These are phyloP conservation scores for Ustilago trichophora DNA, from an alignment of 1,284 basidiomycete genomes.

Conservation along the genomic window DNA sequence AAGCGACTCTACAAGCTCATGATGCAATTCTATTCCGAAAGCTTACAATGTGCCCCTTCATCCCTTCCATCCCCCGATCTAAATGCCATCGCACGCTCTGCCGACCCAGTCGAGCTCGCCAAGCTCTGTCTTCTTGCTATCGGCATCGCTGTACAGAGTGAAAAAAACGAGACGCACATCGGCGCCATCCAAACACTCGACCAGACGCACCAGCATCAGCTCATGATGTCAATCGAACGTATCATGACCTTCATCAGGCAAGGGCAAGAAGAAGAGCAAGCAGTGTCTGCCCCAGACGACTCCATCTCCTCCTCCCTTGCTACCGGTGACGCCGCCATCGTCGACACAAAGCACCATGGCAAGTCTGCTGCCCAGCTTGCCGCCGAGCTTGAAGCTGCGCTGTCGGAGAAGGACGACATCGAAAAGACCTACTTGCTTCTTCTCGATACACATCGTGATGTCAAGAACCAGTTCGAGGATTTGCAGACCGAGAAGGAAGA, in stretches of 20 bases:
- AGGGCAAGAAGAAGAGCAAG: constrained; percentile 30
- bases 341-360: constrained; percentile 12
- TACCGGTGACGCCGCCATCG: neutral
- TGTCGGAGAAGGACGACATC: constrained; percentile 69
- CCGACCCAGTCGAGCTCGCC: constrained; percentile 75
- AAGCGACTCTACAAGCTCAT: constrained; percentile 86
- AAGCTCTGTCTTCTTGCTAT: constrained; percentile 84
- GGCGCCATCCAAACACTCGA: constrained; percentile 81
- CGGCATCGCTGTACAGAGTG: constrained; percentile 85
- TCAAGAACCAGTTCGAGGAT: constrained; percentile 73
- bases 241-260: constrained; percentile 40
- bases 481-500: constrained; percentile 44
- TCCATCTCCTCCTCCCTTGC: constrained; percentile 15
- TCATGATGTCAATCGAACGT: constrained; percentile 74
- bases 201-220: constrained; percentile 80
- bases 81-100: constrained; percentile 76
- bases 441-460: constrained; percentile 77
- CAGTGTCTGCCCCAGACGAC: constrained; percentile 13
- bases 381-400: constrained; percentile 74
- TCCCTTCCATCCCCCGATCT: constrained; percentile 50
- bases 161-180: constrained; percentile 79
- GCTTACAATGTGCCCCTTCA: constrained; percentile 30
- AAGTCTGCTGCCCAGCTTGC: constrained; percentile 68
- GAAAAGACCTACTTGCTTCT: constrained; percentile 79
- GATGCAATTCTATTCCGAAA: constrained; percentile 74